Base-by-base conservation (phyloP, 805 yeast genomes). In the Limtongozyma cylindracea region DNA sequence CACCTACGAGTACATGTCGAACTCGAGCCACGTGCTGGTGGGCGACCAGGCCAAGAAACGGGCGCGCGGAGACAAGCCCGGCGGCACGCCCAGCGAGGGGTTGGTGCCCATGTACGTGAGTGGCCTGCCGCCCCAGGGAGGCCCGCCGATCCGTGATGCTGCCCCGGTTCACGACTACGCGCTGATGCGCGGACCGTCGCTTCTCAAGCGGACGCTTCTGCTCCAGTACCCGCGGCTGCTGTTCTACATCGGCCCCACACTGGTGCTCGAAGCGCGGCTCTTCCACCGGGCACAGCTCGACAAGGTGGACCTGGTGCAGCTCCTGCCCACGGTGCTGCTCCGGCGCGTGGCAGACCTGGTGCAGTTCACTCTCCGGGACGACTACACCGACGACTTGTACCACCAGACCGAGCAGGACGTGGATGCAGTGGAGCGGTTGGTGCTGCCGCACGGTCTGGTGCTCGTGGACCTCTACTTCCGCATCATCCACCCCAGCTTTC, bases 391-490 rank as follows among this genome's bases (percentile, higher is more conserved):
- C 21, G 68, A 63, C 23, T 52, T 71, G 9, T 69, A 68, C 31
- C 59, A 61, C 28, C 53, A 59, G 19, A 67, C 82, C 45, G 73
- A 76, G 21, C 58, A 61, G 27, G 80, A 71, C 28, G 72, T 76
- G 7, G 94, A 84, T 37, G 59, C 68, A 13, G 76, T 84, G 6
- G 96, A 84, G 39, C 55, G 63, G 29, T 56, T 76, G 22, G 76
- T 84, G 11, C 71, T 84, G n/a, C 96, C 98, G 0, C 80, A 78
- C 42, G 96, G 96, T 2, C 73, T 69, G 29, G 61, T 69, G 8
- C 49, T 77, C 24, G 64, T 77, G 17, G 78, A 76, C 31, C 54
- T 78, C 9, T 80, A 78, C 36, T 80, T 80, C 44, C 60, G 80
- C 29, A 61, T 74, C 10, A 67, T 82, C 16, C 96, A 84, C 36